phyloP scores from a whole-genome alignment of 2,329 filamentous ascomycete species.

The Stemphylium vesicarium region DNA sequence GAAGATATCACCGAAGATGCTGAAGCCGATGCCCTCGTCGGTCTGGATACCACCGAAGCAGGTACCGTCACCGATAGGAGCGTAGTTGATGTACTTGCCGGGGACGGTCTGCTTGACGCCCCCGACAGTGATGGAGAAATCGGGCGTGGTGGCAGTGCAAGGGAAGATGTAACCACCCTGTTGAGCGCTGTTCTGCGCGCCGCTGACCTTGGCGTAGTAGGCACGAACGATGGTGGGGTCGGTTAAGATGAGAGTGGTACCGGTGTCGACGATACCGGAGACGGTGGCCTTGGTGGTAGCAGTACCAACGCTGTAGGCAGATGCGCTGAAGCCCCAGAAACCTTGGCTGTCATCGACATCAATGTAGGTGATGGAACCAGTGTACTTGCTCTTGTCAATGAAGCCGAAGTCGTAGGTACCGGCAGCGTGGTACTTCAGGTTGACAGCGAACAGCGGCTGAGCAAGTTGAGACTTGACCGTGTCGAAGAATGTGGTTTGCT shows the following conservation, averaged over 20 bases:
- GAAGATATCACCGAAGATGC: conserved; percentile 79
- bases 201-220: conserved; percentile 66
- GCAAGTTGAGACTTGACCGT: conserved; percentile 60
- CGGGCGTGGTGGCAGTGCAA: conserved; percentile 59
- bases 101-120: conserved; percentile 59
- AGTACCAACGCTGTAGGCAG: conserved; percentile 62
- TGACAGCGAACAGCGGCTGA: conserved; percentile 63
- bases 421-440: conserved; percentile 59
- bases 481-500: conserved; percentile 66
- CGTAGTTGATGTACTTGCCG: conserved; percentile 63
- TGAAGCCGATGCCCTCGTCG: conserved; percentile 63
- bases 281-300: conserved; percentile 51
- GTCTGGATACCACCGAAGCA: conserved; percentile 82
- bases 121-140: conserved; percentile 60
- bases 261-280: conserved; percentile 71
- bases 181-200: conserved; percentile 55
- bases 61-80: conserved; percentile 49
- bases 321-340: conserved; percentile 67
- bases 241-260: conserved; percentile 70
- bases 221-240: conserved; percentile 59
- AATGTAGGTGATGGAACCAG: conserved; percentile 63
- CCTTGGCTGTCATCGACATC: conserved; percentile 63
- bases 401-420: conserved; percentile 64
- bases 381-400: conserved; percentile 66
- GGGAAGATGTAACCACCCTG: conserved; percentile 64